Conservation (phyloP, 73 alveolate genomes). For the Tetrahymena thermophila region DNA sequence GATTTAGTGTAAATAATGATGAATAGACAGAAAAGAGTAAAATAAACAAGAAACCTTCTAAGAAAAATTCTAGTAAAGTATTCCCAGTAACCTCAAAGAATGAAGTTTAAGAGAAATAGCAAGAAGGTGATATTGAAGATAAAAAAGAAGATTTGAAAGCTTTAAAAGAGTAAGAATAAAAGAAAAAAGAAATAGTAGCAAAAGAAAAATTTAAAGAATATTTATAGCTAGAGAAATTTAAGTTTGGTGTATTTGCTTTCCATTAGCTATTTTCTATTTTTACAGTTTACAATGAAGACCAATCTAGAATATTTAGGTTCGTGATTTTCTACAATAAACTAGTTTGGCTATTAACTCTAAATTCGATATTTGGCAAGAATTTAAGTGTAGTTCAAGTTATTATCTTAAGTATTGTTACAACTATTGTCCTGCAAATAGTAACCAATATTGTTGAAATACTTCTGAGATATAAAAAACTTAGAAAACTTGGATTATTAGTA, state of each 20-base stretch:
- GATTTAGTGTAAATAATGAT: too few species aligned
- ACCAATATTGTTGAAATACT: not conserved
- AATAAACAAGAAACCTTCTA: too few species aligned
- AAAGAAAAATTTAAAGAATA: not conserved
- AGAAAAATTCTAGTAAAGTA: too few species aligned
- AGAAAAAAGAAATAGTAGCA: not conserved
- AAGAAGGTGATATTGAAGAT: too few species aligned
- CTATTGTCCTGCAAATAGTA: not conserved
- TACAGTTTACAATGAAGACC: not conserved
- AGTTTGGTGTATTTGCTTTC: not conserved
- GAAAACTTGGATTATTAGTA: too few species aligned
- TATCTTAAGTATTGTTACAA: not conserved
- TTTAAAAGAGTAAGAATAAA: not conserved
- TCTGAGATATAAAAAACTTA: too few species aligned
- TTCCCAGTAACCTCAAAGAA: not conserved
- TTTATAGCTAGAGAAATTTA: not conserved
- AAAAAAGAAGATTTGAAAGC: too few species aligned
- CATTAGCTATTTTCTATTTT: not conserved
- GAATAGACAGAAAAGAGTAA: too few species aligned
- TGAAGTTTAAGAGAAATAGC: not conserved
- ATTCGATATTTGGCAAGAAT: not conserved
- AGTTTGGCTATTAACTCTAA: not conserved
- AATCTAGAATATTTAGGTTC: not conserved
- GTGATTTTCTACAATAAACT: not conserved
- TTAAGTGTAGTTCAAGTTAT: not conserved